Evolutionary conservation across 2,329 filamentous ascomycete species (phyloP).

Genomic region (Metarhizium rileyi): DNA sequence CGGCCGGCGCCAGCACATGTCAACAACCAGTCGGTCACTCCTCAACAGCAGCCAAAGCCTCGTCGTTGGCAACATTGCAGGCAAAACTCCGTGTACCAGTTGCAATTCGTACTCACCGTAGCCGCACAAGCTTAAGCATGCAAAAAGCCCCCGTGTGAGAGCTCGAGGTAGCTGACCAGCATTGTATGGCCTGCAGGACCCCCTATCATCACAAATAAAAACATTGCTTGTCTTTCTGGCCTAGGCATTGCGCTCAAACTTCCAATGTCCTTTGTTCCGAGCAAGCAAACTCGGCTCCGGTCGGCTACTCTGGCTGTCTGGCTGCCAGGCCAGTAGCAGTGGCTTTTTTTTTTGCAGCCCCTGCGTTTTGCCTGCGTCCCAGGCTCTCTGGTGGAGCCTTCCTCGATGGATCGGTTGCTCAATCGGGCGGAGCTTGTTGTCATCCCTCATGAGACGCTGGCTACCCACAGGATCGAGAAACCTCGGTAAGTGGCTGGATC

Average conservation of each 20-base stretch:
- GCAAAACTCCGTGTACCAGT: background rate
- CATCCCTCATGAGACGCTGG: background rate
- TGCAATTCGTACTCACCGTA: background rate
- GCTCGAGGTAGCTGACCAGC: background rate
- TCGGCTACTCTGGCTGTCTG: slow-evolving; percentile 1
- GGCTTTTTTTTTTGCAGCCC: background rate
- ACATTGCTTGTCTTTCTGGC: background rate
- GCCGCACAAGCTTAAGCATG: background rate
- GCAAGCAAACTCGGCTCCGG: slow-evolving; percentile 7
- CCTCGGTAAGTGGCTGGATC: background rate
- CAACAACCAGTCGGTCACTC: background rate
- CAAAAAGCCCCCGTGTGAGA: background rate
- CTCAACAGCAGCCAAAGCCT: no score
- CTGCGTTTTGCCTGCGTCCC: background rate
- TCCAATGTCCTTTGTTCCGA: slow-evolving; percentile 4
- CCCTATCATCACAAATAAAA: background rate
- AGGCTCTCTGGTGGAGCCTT: background rate
- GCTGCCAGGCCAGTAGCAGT: no score
- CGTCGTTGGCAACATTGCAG: no score
- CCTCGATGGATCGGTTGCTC: background rate
- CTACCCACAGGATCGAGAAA: background rate
- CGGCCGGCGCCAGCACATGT: background rate
- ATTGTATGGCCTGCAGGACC: no score
- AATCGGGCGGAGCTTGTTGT: background rate
- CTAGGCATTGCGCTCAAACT: no score